Evolutionary conservation across 2,329 filamentous ascomycete genomes (phyloP), one percentile per base, ranked within the genome.

Genomic region (Paecilomyces niveus): DNA sequence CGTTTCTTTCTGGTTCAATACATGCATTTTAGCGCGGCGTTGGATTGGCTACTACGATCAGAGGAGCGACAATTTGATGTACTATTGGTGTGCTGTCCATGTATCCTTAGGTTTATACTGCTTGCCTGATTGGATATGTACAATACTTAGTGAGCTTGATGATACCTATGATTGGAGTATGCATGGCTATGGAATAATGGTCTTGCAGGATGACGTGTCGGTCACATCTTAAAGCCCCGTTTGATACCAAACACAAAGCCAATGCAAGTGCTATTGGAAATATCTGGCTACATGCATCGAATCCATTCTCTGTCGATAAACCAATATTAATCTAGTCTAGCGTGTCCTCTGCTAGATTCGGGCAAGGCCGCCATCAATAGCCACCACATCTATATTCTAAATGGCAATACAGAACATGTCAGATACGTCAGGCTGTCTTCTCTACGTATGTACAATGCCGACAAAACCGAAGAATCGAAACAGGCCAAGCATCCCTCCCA

Each of bases 1-100:
- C 15, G 6, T 29, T 29, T 26, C 26, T 52, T n/a, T 29, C 50
- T 26, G 24, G 13, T 21, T 52, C 7, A 5, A 7, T 29, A 29
- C 26, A 29, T 52, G 50, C 50, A 52, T 52, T 29, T 52, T 52
- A 52, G 50, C 50, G 50, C 50, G 50, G 50, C 50, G 50, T 52
- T 29, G 50, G 50, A n/a, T 52, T 52, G 50, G 21, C 21, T 3
- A 7, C 10, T 21, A 59, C 56, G 15, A 50, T 58, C n/a, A 58
- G 60, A 11, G 60, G 22, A 11, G 60, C 62, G 50, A 52, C 29
- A 15, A 52, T 52, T 52, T 29, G 9, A 52, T 15, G 50, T 24
- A 24, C 26, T 45, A 18, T 18, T 18, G 39, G 15, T 18, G 39
- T 18, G 18, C 39, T 45, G 39, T 45, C 39, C 7, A 10, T 45